A percentile compares a stretch with the other conserved stretches of the same genome.
Evolutionary conservation across 169 alveolate genomes (phyloP).

Genomic region (Eimeria mitis): DNA sequence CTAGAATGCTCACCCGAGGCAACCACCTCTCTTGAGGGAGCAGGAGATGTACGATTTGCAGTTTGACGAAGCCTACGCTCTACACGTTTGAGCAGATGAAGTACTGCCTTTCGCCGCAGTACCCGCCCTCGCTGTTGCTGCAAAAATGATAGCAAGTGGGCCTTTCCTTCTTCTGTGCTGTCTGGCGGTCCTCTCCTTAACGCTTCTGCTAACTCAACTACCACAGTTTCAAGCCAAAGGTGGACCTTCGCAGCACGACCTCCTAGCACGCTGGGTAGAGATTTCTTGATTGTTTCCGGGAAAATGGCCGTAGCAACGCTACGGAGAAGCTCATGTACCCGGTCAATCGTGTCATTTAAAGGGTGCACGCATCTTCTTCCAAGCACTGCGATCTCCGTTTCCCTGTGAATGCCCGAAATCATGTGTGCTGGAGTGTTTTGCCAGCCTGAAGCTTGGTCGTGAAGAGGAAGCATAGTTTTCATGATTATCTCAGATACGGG

Average conservation of each 20-base stretch:
- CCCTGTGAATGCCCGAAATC: neutral
- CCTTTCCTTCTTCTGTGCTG: constrained; percentile 29
- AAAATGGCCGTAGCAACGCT: neutral
- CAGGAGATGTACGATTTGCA: neutral
- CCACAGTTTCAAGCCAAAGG: constrained; percentile 44
- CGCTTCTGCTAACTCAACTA: constrained; percentile 29
- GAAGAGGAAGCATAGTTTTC: neutral
- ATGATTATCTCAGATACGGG: neutral
- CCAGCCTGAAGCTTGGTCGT: neutral
- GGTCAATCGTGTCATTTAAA: neutral
- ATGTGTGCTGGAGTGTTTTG: neutral
- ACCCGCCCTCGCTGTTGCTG: constrained; percentile 32
- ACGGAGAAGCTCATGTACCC: neutral
- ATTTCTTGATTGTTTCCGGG: neutral
- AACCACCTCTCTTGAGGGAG: neutral
- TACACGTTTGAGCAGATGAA: constrained; percentile 7
- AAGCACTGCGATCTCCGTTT: neutral
- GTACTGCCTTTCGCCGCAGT: neutral
- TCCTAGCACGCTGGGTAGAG: neutral
- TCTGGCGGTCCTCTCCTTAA: constrained; percentile 41
- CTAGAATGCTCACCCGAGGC: neutral
- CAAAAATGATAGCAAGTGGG: neutral
- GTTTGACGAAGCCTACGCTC: neutral
- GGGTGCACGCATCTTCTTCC: neutral
- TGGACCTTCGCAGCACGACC: neutral